Conservation (phyloP, 225 moss, liverwort and hornwort species). For the Polytrichum commune region DNA sequence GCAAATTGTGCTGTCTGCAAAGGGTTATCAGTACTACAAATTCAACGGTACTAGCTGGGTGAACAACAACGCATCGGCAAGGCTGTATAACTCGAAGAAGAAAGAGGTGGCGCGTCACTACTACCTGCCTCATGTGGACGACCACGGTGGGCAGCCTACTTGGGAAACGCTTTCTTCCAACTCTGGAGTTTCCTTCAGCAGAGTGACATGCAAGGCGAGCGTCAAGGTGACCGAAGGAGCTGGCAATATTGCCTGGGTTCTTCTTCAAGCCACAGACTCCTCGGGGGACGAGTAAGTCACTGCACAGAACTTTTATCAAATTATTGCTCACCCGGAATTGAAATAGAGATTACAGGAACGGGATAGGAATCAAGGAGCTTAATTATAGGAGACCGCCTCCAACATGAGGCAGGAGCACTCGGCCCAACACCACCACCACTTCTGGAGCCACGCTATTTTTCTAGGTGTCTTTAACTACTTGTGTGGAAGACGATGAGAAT, state of each 20-base stretch:
- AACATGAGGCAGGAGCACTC: too few species aligned
- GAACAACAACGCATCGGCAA: slow-evolving; percentile 32
- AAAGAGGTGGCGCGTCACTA: slow-evolving; percentile 29
- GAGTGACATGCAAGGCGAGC: slow-evolving; percentile 29
- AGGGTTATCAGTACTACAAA: slow-evolving; percentile 38
- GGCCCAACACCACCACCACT: background rate
- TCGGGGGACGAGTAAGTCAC: slow-evolving; percentile 40
- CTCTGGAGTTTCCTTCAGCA: slow-evolving; percentile 21
- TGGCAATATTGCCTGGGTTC: slow-evolving; percentile 32
- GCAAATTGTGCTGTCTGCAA: slow-evolving; percentile 5
- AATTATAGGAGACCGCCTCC: too few species aligned
- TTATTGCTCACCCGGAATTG: background rate
- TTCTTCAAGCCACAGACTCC: slow-evolving; percentile 33
- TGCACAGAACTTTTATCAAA: background rate
- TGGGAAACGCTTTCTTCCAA: slow-evolving; percentile 28
- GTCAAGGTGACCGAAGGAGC: background rate
- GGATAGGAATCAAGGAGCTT: too few species aligned
- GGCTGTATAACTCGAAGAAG: slow-evolving; percentile 10
- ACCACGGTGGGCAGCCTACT: slow-evolving; percentile 36
- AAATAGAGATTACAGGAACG: too few species aligned
- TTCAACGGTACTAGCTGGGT: slow-evolving; percentile 50
- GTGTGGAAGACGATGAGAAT: too few species aligned
- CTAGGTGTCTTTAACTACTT: background rate
- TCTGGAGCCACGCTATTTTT: background rate
- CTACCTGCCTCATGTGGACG: slow-evolving; percentile 33